These are phyloP conservation scores for Ogataea pilisensis DNA, from an alignment of 805 yeast species.

Conservation along the genomic window DNA sequence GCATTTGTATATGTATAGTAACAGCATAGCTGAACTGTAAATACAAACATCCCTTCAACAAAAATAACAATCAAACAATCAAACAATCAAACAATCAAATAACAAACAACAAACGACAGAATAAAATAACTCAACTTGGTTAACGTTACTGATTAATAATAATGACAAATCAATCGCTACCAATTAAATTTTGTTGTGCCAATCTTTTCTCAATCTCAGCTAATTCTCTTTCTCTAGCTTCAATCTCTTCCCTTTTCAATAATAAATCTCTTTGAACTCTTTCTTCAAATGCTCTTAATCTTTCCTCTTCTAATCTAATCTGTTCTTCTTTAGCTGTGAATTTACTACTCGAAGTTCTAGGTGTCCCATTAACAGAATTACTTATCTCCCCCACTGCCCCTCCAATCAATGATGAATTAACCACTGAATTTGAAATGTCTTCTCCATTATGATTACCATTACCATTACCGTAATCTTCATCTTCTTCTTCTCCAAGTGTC, in stretches of 20 bases:
- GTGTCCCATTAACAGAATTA: conserved; percentile 1
- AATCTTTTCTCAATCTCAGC: conserved; percentile 61
- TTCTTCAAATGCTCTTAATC: conserved; percentile 80
- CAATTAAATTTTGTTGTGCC: conserved; percentile 19
- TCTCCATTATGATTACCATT: no score
- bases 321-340: conserved; percentile 68
- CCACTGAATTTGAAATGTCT: not conserved
- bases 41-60: no score
- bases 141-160: no score
- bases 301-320: conserved; percentile 83
- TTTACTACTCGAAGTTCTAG: not conserved
- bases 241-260: conserved; percentile 74
- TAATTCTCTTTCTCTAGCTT: conserved; percentile 80
- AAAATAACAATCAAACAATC: no score
- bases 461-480: no score
- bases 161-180: not conserved
- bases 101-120: not conserved
- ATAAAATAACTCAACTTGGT: not conserved
- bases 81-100: no score
- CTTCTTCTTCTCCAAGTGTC: conserved; percentile 19
- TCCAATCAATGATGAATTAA: not conserved
- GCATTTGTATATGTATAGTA: no score
- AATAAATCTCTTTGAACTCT: conserved; percentile 84
- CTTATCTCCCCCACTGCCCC: conserved; percentile 1
- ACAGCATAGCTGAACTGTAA: no score